These are phyloP conservation scores for Aspergillus leporis DNA, from an alignment of 495 filamentous ascomycete genomes.

Conservation along the genomic window DNA sequence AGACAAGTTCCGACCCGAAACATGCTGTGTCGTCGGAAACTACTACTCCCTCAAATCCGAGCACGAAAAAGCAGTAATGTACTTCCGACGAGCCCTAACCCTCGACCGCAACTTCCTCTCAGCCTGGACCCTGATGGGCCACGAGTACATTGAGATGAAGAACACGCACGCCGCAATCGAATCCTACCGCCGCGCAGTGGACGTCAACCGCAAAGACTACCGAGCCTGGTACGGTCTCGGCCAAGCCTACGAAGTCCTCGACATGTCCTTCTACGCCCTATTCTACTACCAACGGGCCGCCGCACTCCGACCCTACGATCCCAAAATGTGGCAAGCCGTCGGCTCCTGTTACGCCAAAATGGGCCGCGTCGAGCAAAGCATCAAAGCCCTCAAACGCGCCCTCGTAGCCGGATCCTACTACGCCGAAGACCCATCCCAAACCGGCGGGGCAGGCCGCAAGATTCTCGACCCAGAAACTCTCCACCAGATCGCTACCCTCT, in stretches of 20 bases:
- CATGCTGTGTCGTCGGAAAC: constrained; percentile 95
- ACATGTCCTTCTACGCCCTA: constrained; percentile 94
- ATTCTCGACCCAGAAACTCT: constrained; percentile 88
- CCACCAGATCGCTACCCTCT: constrained; percentile 84
- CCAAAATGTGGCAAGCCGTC: constrained; percentile 98
- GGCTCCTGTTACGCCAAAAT: constrained; percentile 88
- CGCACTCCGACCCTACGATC: constrained; percentile 84
- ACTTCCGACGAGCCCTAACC: constrained; percentile 95
- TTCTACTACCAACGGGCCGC: constrained; percentile 98
- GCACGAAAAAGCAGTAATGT: constrained; percentile 97
- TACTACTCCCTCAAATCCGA: constrained; percentile 92
- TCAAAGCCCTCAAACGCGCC: constrained; percentile 92
- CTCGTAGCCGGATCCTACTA: constrained; percentile 81
- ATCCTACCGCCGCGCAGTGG: constrained; percentile 92
- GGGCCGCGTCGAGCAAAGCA: constrained; percentile 77
- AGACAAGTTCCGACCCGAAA: constrained; percentile 96
- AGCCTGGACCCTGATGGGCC: constrained; percentile 98
- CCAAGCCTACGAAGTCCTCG: constrained; percentile 95
- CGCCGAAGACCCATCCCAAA: constrained; percentile 51
- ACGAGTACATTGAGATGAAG: constrained; percentile 98
- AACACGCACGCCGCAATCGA: constrained; percentile 99
- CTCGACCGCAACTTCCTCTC: constrained; percentile 89
- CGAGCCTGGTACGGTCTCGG: constrained; percentile 98
- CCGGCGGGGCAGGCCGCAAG: constrained; percentile 36
- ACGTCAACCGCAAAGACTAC: constrained; percentile 95